Evolutionary conservation across 768 basidiomycete genomes (phyloP), one percentile per base, ranked within the genome.

Genomic region (Neoboletus subvelutipes): DNA sequence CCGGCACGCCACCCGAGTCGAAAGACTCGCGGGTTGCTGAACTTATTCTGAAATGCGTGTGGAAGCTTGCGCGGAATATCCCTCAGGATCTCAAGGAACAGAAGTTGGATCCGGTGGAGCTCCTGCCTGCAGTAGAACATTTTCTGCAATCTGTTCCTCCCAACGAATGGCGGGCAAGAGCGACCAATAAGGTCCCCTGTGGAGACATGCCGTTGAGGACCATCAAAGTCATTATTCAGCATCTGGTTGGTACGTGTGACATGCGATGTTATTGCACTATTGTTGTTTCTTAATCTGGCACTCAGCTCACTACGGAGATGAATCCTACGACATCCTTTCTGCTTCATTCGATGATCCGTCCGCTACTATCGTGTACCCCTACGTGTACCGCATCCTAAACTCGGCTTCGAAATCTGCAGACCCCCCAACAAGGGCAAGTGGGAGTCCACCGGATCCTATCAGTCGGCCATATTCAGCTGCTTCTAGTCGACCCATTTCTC

Each of bases 191-290:
- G 60, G 85, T 98, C 2, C 95, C 97, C 4, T 90, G 95, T 67
- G 95, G 94, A 26, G 97, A 99, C 67, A 95, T 98, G 95, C 97
- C 97, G 2, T 73, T 99, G 56, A 80, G 97, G 59, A 98, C 97
- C 3, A 92, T 98, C 72, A 99, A 99, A 78, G 95, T 97, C 41
- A 92, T 99, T 64, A 91, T 99, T 36, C 97, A 98, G 74, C 94
- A 96, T 70, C 84, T 98, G 54, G 92, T 98, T 64, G 90, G 94
- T 95, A 62, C 77, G 94, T 83, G 54, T 54, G 41, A 48, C 42
- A 50, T 41, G 28, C 5, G 24, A 45, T 43, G 47, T 53, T 17
- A 50, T 41, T 43, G 57, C 20, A 54, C 45, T 36, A 37, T 54
- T 37, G 42, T 55, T 11, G 40, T 61, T 58, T 64, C 56, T 64